Conservation (phyloP, 129 eudicot species). For the Cynara cardunculus region DNA sequence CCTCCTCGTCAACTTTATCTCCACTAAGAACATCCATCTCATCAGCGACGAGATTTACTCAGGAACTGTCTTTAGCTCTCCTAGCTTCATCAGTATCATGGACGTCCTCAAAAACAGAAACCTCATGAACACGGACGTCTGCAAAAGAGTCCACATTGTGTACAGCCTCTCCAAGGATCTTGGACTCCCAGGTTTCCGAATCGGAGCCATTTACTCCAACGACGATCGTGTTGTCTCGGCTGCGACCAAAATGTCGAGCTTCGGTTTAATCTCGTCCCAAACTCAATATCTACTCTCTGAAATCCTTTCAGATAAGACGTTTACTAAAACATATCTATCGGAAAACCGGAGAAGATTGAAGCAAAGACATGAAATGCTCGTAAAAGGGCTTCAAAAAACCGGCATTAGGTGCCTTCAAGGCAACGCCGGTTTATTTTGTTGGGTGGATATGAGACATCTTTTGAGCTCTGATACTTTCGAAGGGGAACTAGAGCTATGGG, state of each 20-base stretch:
- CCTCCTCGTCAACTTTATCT: slow-evolving; percentile 56
- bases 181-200: slow-evolving; percentile 95
- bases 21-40: slow-evolving; percentile 60
- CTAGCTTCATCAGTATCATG: slow-evolving; percentile 67
- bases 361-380: slow-evolving; percentile 50
- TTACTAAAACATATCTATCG: slow-evolving; percentile 46
- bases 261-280: slow-evolving; percentile 81
- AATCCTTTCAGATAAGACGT: slow-evolving; percentile 73
- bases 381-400: slow-evolving; percentile 49
- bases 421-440: slow-evolving; percentile 80
- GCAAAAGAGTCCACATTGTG: slow-evolving; percentile 75
- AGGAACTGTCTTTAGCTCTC: slow-evolving; percentile 69
- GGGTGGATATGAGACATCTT: slow-evolving; percentile 92
- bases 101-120: slow-evolving; percentile 52
- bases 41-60: slow-evolving; percentile 90
- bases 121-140: slow-evolving; percentile 38
- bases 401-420: slow-evolving; percentile 74
- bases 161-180: slow-evolving; percentile 87
- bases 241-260: slow-evolving; percentile 95
- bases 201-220: slow-evolving; percentile 85
- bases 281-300: slow-evolving; percentile 77
- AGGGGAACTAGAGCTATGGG: slow-evolving; percentile 84
- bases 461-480: slow-evolving; percentile 61
- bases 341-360: slow-evolving; percentile 63
- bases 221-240: slow-evolving; percentile 60